Evolutionary conservation across 805 yeast genomes (phyloP).

Genomic region (Hanseniaspora hatyaiensis): DNA sequence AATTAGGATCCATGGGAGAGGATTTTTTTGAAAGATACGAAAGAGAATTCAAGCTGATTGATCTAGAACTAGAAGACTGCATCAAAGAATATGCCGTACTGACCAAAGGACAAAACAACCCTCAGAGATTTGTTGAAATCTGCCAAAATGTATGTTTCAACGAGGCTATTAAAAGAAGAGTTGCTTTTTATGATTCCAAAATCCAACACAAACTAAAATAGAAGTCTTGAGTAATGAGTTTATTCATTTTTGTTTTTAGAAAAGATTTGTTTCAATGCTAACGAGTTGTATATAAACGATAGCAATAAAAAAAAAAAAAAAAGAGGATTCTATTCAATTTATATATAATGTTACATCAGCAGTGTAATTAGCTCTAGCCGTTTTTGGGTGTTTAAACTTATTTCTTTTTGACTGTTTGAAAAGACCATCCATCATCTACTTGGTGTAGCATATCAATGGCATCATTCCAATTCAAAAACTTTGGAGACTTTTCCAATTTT

Average conservation of each 20-base stretch:
- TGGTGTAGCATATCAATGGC: constrained; percentile 40
- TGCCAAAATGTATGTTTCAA: constrained; percentile 87
- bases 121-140: constrained; percentile 57
- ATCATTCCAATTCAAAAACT: constrained; percentile 59
- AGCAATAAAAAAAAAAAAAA: too few species aligned
- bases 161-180: constrained; percentile 77
- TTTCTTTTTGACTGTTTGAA: constrained; percentile 56
- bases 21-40: constrained; percentile 71
- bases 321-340: too few species aligned
- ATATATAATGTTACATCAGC: background rate
- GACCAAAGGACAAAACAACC: constrained; percentile 59
- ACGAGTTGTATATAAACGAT: too few species aligned
- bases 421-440: constrained; percentile 43
- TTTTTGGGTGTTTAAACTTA: too few species aligned
- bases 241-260: too few species aligned
- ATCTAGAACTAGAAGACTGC: constrained; percentile 66
- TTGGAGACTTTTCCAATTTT: constrained; percentile 48
- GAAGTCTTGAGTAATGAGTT: too few species aligned
- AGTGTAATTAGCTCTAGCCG: too few species aligned
- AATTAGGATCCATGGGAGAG: constrained; percentile 84
- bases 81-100: constrained; percentile 60
- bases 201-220: constrained; percentile 9
- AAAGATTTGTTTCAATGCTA: too few species aligned
- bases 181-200: constrained; percentile 14
- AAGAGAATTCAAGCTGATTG: constrained; percentile 66